Base-by-base conservation (phyloP, 768 basidiomycete species). In the Infundibulicybe gibba region DNA sequence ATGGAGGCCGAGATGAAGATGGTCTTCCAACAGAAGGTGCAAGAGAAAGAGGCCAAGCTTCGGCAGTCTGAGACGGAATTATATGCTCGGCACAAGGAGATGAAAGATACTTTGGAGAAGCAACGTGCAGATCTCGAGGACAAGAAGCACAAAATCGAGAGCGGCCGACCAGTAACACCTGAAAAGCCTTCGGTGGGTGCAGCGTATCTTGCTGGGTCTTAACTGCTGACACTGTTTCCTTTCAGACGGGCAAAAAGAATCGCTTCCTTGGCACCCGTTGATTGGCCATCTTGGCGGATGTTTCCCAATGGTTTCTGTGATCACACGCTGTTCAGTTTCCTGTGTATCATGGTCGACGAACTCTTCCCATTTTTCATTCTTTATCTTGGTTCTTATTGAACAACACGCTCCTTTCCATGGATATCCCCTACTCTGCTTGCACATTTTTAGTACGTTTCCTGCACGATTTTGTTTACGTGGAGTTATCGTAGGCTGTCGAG, bases 1-100 rank as follows among this genome's bases (percentile, higher is more conserved):
- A 97, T 97, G 87, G 97, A 99, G 73, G 90, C 94, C 47, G 97
- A 98, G 78, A 99, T 99, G 97, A 98, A 97, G 83, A 93, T 95
- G 91, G 97, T 99, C 58, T 99, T 99, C 93, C 94, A 94, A 65
- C 97, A 98, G 71, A 99, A 99, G 69, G 97, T 99, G 46, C 92
- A 94, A 65, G 97, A 99, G 67, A 98, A 99, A 77, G 97, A 99
- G 66, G 82, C 92, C 54, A 98, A 98, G 71, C 79, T 99, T 65
- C 97, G 97, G 75, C 97, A 98, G 68, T 92, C 89, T 44, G 97
- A 99, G 70, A 97, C 98, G 72, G 97, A 98, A 74, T 81, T 99
- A 14, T 99, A 99, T 64, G 89, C 94, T 49, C 85, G 95, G 50
- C 97, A 99, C 77, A 87, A 92, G 67, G 97, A 99, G 68, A 98